Evolutionary conservation across 2,329 filamentous ascomycete species (phyloP), one percentile per base, ranked within the genome.

Genomic region (Penicillium sp.): DNA sequence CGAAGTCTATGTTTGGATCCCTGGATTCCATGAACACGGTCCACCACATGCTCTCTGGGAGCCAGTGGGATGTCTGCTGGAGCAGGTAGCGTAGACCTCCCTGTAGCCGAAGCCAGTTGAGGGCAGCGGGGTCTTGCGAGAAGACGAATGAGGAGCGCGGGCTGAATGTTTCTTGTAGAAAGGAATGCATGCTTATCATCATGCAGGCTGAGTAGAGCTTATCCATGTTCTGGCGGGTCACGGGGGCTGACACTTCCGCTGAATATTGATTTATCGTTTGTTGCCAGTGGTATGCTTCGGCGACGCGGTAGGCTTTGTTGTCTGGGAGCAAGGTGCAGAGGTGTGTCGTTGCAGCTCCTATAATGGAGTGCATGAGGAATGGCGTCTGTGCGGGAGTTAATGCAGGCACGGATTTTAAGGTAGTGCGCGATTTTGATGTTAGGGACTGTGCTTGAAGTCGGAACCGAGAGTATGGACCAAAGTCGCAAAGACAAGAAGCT

Each of bases 101-200:
- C 53, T 75, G 72, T 14, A 75, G 57, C 2, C 62, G 58, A 22
- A 75, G 65, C 73, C 72, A 75, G 51, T 69, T 74, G 5, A 75
- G 61, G 5, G 67, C 58, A 11, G 59, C 54, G 1, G 68, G 66
- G 31, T 71, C 57, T 3, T 60, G 52, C 13, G 71, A 68, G 60
- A 74, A 75, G 18, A 75, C 65, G 58, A 72, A 75, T 2, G 73
- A 74, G 46, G 63, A 42, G 24, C 56, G 62, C 0, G 72, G 70
- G 50, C 62, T 63, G 54, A 65, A 73, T n/a, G 64, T 59, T 9
- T 68, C 63, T 5, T 68, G 58, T 6, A 56, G 49, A 50, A 75
- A 75, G 18, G 71, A 66, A 52, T 73, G 67, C 36, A 71, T 62
- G 13, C 68, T 68, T 52, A 76, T 60, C 27, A 77, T 60, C 52